A percentile compares a stretch with the other conserved stretches of the same genome.
These are phyloP conservation scores for Termitomyces sp. DNA, from an alignment of 768 basidiomycete genomes.

Conservation along the genomic window DNA sequence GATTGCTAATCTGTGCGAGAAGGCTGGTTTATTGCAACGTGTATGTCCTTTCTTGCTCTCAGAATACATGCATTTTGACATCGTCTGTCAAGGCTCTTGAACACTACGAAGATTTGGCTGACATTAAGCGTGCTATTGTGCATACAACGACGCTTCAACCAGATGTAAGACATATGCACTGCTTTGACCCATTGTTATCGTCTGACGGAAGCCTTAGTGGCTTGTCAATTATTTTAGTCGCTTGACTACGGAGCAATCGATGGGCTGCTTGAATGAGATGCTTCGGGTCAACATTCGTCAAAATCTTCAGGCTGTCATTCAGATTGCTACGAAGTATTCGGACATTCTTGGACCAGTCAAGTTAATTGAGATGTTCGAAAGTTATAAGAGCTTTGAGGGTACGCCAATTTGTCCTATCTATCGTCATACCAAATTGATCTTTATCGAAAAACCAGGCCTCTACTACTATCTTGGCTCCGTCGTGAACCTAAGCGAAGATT, in stretches of 20 bases:
- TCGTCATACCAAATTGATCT: neutral
- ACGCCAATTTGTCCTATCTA: slow-evolving; percentile 5
- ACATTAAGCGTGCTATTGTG: slow-evolving; percentile 97
- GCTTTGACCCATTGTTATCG: slow-evolving; percentile 1
- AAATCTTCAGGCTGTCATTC: slow-evolving; percentile 93
- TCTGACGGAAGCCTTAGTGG: slow-evolving; percentile 50
- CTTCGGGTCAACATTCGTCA: slow-evolving; percentile 94
- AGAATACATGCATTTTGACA: neutral
- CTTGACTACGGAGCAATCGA: slow-evolving; percentile 94
- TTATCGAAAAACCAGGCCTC: slow-evolving; percentile 45
- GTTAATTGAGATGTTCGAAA: slow-evolving; percentile 97
- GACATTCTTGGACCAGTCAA: slow-evolving; percentile 96
- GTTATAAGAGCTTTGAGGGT: slow-evolving; percentile 97
- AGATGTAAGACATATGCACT: slow-evolving; percentile 49
- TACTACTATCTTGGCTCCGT: slow-evolving; percentile 99
- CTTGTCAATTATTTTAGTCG: slow-evolving; percentile 95
- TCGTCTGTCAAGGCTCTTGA: slow-evolving; percentile 72
- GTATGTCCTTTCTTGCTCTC: slow-evolving; percentile 37
- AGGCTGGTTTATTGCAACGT: slow-evolving; percentile 91
- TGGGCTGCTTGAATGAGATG: slow-evolving; percentile 97
- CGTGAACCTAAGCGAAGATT: slow-evolving; percentile 93
- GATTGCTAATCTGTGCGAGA: slow-evolving; percentile 97
- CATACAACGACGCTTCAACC: slow-evolving; percentile 80
- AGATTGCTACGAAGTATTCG: slow-evolving; percentile 98
- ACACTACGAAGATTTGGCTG: slow-evolving; percentile 96